Conservation (phyloP, 805 yeast genomes). For the Zygotorulaspora danielsina region DNA sequence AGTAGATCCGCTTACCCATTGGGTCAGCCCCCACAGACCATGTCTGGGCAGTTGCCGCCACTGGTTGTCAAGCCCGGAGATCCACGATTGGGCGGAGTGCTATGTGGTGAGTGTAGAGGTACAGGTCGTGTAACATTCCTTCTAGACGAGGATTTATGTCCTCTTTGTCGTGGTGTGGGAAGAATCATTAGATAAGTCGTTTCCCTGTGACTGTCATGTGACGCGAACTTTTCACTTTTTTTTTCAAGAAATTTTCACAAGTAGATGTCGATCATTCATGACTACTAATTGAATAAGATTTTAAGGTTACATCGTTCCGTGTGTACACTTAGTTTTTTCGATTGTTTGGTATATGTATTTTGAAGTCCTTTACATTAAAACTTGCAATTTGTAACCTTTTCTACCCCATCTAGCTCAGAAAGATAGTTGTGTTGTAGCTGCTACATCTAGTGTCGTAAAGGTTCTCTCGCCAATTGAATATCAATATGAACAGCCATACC, state of each 20-base stretch:
- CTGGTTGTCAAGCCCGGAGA: conserved; percentile 68
- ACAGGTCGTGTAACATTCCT: conserved; percentile 52
- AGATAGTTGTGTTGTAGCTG: not conserved
- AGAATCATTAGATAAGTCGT: conserved; percentile 36
- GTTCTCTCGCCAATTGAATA: not conserved
- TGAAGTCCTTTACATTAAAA: not conserved
- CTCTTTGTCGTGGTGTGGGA: conserved; percentile 65
- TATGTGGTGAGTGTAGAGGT: conserved; percentile 73
- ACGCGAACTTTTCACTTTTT: conserved; percentile 4
- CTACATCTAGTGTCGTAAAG: not conserved
- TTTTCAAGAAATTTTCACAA: conserved; percentile 7
- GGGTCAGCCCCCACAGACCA: conserved; percentile 31
- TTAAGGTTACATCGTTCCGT: not conserved
- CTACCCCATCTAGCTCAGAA: not conserved
- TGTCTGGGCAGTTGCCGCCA: conserved; percentile 21
- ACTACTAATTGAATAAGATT: too few species aligned
- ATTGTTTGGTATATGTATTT: conserved; percentile 1
- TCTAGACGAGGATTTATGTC: conserved; percentile 59
- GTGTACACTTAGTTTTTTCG: not conserved
- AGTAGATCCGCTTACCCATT: too few species aligned
- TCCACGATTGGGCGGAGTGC: conserved; percentile 65
- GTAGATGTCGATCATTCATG: conserved; percentile 7
- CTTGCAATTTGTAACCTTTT: not conserved
- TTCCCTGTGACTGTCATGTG: conserved; percentile 10
- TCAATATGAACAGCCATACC: not conserved